Base-by-base conservation (phyloP, 176 grass and related monocot genomes). In the Avena atlantica region DNA sequence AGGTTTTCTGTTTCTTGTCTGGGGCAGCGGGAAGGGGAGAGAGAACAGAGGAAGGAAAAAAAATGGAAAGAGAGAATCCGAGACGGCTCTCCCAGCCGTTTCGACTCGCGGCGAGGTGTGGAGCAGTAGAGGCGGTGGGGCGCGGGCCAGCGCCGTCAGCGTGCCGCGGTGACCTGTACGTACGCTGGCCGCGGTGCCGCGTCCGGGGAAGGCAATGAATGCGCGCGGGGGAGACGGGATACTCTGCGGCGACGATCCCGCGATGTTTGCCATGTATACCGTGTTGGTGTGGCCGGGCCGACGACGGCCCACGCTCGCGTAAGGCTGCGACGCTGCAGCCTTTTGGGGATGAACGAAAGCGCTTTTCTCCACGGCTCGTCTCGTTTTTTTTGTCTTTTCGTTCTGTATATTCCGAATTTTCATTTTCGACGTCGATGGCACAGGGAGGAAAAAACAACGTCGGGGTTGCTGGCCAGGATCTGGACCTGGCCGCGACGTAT, bases 151-250 rank as follows among this genome's bases (percentile, higher is more conserved):
- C 0, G 0, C 0, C 12, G 74, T 79, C 81, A 89, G 81, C 0
- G 14, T 12, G 12, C 19, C 5, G 1, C 5, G 17, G 19, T 9
- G 72, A 4, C 0, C 6, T 13, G 51, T 21, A 23, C 34, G 12
- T 47, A 16, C 40, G 69, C 70, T 78, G 81, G 88, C 67, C 31
- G 55, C 29, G 49, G 83, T 86, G 84, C 89, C 79, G 72, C 84
- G 79, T 78, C 73, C 64, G 63, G 71, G 40, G 40, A 42, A 42
- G 40, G 84, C 55, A 78, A 62, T 90, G 20, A 70, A 86, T 86
- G 83, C 19, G 19, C 3, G 81, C 12, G 44, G 2, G 19, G 5
- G 5, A 2, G 45, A 21, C 21, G 72, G 65, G 87, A 85, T 89
- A 44, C 4, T 31, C 49, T 31, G 88, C 58, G 68, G 48, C 6